Base-by-base conservation (phyloP, 2,329 filamentous ascomycete genomes). In the Aspergillus udagawae region DNA sequence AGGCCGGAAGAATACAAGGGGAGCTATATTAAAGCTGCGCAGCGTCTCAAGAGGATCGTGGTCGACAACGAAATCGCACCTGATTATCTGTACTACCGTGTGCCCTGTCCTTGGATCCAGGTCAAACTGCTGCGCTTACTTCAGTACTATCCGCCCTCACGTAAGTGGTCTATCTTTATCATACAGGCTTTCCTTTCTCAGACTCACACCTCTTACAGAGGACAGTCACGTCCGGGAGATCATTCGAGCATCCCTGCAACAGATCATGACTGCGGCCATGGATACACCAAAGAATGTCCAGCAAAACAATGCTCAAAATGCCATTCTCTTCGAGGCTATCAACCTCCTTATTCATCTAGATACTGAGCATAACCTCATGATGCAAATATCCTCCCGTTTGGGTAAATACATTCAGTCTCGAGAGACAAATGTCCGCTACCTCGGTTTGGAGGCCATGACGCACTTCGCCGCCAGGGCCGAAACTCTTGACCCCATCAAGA, bases 261-360 rank as follows among this genome's bases (percentile, higher is more conserved):
- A 89, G 73, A 96, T 97, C 49, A 82, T 99, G 72, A 91, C 97
- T 67, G 81, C 91, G 41, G 93, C 94, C 1, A 87, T 96, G 80
- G 93, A 97, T 70, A 87, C 91, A 70, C 94, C 91, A 53, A 99
- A 97, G 78, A 99, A 99, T 67, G 94, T 99, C 17, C 94, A 99
- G 75, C 94, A 99, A 72, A 99, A 99, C 75, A 99, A 99, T 71
- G 94, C 94, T 0, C 94, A 97, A 70, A 99, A 99, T 70, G 94
- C 94, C 0, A 92, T 99, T 14, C 82, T 99, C 1, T 99, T 99
- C 69, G 94, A 99, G 79, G 95, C 94, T 25, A 99, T 99, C 75
- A 97, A 99, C 71, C 85, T 99, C 48, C 94, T 97, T 65, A 99
- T 99, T 64, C 94, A 99, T 71, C 84, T 99, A 25, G 94, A 97